Conservation (phyloP, 1,139 yeast genomes). For the Arxiozyma slooffiae region DNA sequence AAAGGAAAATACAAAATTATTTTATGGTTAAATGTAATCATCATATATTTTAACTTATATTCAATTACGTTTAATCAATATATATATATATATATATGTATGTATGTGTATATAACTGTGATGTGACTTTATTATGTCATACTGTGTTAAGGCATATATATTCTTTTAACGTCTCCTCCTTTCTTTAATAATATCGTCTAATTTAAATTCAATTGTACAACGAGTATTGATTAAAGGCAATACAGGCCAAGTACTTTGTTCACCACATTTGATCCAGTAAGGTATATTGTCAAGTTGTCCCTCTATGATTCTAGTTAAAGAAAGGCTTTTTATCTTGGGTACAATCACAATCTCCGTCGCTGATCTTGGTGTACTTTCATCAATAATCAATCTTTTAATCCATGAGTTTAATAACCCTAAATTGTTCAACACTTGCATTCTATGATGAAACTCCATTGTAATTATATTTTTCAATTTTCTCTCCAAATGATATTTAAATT, state of each 20-base stretch:
- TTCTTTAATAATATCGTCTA: conserved; percentile 46
- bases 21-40: conserved; percentile 29
- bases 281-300: conserved; percentile 61
- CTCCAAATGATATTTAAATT: conserved; percentile 36
- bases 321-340: conserved; percentile 71
- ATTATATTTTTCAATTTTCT: conserved; percentile 32
- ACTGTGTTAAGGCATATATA: not conserved
- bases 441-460: conserved; percentile 68
- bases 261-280: conserved; percentile 88
- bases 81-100: not conserved
- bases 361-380: conserved; percentile 73
- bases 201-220: conserved; percentile 80
- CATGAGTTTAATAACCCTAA: conserved; percentile 66
- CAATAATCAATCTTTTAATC: conserved; percentile 69
- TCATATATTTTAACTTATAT: not conserved
- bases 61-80: not conserved
- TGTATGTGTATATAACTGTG: not conserved
- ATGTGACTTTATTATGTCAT: not conserved
- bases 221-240: conserved; percentile 79
- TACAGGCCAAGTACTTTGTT: conserved; percentile 88
- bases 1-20: conserved; percentile 41
- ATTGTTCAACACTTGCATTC: conserved; percentile 70
- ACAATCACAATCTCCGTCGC: conserved; percentile 80
- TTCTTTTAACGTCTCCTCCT: conserved; percentile 10
- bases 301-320: conserved; percentile 51